A percentile compares a stretch with the other conserved stretches of the same genome.
Conservation (phyloP, 345 rosid genomes). For the Dimocarpus longan region DNA sequence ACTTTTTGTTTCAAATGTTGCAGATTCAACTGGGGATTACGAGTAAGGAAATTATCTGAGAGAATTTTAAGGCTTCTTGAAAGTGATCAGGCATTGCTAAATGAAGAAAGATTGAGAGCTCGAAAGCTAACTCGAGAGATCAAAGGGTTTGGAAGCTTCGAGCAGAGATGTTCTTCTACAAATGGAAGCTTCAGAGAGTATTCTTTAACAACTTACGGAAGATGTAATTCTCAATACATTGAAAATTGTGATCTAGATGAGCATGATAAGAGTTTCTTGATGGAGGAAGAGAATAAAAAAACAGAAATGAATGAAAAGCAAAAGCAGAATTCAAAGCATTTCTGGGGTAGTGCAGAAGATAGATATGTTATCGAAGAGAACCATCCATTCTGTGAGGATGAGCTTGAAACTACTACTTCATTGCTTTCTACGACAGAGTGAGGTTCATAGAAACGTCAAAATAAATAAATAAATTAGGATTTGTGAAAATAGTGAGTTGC, state of each 20-base stretch:
- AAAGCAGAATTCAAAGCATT: background rate
- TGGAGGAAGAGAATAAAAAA: background rate
- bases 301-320: background rate
- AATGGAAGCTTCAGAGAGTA: conserved; percentile 25
- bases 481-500: background rate
- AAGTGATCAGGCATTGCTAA: conserved; percentile 38
- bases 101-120: conserved; percentile 54
- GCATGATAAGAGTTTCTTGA: conserved; percentile 10
- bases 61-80: conserved; percentile 53
- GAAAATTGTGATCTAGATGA: background rate
- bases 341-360: background rate
- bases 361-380: conserved; percentile 17
- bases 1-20: background rate
- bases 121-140: conserved; percentile 54
- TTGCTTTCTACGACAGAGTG: conserved; percentile 32
- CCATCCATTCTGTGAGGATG: conserved; percentile 45
- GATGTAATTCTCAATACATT: conserved; percentile 25
- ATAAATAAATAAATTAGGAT: background rate
- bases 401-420: conserved; percentile 20
- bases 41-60: conserved; percentile 46
- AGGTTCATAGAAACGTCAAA: background rate
- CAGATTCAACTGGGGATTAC: conserved; percentile 70
- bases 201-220: conserved; percentile 19
- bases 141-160: conserved; percentile 71
- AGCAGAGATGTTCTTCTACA: conserved; percentile 26